Conservation (phyloP, 306 rosid genomes). For the Malus asiatica region DNA sequence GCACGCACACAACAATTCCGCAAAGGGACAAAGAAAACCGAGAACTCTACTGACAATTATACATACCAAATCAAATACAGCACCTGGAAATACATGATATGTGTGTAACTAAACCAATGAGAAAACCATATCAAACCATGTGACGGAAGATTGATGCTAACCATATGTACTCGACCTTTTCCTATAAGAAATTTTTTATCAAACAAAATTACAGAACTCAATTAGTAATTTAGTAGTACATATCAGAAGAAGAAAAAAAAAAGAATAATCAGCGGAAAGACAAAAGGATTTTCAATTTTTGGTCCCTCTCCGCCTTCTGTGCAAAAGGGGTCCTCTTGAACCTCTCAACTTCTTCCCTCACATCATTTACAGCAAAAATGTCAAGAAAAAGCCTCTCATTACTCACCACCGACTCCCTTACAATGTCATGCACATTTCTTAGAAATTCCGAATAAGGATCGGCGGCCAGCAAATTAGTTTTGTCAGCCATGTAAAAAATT, state of each 20-base stretch:
- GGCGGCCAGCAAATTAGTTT: no score
- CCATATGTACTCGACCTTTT: constrained; percentile 47
- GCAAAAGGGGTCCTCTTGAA: no score
- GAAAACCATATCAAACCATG: constrained; percentile 56
- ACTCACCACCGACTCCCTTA: no score
- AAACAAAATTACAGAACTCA: constrained; percentile 6
- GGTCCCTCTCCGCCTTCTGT: no score
- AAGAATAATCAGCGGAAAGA: no score
- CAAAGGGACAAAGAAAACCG: neutral
- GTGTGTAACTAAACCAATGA: neutral
- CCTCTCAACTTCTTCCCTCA: no score
- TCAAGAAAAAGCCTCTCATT: no score
- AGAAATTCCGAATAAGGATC: no score
- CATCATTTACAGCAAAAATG: no score
- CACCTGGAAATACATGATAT: neutral
- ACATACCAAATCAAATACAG: neutral
- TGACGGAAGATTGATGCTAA: constrained; percentile 48
- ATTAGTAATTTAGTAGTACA: constrained; percentile 7
- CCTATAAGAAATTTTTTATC: constrained; percentile 30
- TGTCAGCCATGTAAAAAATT: no score
- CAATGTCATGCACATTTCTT: no score
- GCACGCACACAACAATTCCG: neutral
- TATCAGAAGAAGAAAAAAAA: neutral
- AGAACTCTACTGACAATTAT: neutral
- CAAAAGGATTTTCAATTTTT: no score